Percentiles rank a stretch among this genome's conserved stretches.
Conservation (phyloP, 805 yeast species). For the Blastobotrys attinorum region DNA sequence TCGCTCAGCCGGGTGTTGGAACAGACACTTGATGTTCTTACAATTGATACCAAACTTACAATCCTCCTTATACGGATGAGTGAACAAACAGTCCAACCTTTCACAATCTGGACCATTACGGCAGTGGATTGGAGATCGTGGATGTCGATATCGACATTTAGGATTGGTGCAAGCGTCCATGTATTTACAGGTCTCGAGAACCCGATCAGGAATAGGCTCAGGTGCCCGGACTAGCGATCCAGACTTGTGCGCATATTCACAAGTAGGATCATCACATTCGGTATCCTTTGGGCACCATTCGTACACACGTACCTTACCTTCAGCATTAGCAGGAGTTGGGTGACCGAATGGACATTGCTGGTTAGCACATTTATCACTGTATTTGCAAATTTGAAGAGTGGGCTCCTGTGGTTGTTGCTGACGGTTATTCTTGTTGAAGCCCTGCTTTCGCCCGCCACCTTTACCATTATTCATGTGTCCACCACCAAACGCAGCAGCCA, state of each 20-base stretch:
- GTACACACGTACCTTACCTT: slow-evolving; percentile 52
- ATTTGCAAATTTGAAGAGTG: slow-evolving; percentile 51
- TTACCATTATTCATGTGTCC: neutral
- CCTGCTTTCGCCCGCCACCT: slow-evolving; percentile 3
- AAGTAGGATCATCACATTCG: slow-evolving; percentile 50
- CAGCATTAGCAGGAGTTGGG: slow-evolving; percentile 78
- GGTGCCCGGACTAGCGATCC: slow-evolving; percentile 39
- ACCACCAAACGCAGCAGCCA: too few relatives aligned
- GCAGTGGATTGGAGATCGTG: slow-evolving; percentile 62
- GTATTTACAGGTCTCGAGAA: slow-evolving; percentile 76
- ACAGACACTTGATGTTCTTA: slow-evolving; percentile 62
- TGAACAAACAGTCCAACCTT: slow-evolving; percentile 72
- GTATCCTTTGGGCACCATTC: slow-evolving; percentile 76
- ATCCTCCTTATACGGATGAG: slow-evolving; percentile 71
- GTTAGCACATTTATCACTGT: slow-evolving; percentile 66
- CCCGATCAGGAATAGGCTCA: slow-evolving; percentile 36
- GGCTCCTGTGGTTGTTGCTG: slow-evolving; percentile 37
- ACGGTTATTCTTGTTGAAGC: slow-evolving; percentile 5
- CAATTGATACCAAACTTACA: slow-evolving; percentile 79
- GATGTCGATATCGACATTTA: slow-evolving; percentile 79
- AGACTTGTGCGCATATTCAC: slow-evolving; percentile 79
- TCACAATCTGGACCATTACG: slow-evolving; percentile 76
- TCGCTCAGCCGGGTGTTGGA: slow-evolving; percentile 69
- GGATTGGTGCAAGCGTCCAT: slow-evolving; percentile 69
- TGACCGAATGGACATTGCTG: slow-evolving; percentile 83